Percentiles rank a stretch among this genome's conserved stretches.
These are phyloP conservation scores for Thermoascus crustaceus DNA, from an alignment of 2,329 filamentous ascomycete genomes.

Conservation along the genomic window DNA sequence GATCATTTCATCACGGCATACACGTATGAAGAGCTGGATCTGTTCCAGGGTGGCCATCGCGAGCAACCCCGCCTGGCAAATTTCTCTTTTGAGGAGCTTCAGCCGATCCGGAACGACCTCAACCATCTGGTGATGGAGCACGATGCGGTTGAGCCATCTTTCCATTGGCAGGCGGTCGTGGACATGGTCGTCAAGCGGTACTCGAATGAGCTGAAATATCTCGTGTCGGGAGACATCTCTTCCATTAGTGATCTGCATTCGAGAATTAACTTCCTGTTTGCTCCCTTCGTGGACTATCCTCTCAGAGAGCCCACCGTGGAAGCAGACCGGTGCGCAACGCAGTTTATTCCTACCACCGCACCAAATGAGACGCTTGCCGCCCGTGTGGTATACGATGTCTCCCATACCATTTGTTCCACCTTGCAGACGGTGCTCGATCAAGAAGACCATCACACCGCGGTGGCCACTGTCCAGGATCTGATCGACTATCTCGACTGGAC, in stretches of 20 bases:
- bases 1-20: slow-evolving; percentile 38
- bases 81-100: slow-evolving; percentile 23
- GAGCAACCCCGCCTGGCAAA: slow-evolving; percentile 29
- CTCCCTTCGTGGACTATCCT: slow-evolving; percentile 29
- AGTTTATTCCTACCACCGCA: slow-evolving; percentile 22
- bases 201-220: slow-evolving; percentile 43
- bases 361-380: slow-evolving; percentile 15
- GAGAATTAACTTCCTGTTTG: slow-evolving; percentile 22
- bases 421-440: slow-evolving; percentile 22
- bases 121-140: slow-evolving; percentile 31
- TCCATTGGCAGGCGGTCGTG: slow-evolving; percentile 59
- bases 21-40: slow-evolving; percentile 28
- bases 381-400: slow-evolving; percentile 20
- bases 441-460: neutral
- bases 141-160: slow-evolving; percentile 17
- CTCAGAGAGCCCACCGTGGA: slow-evolving; percentile 19
- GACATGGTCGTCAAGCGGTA: slow-evolving; percentile 61
- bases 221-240: slow-evolving; percentile 19
- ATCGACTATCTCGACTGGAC: slow-evolving; percentile 5
- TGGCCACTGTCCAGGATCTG: neutral
- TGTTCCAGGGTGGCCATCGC: slow-evolving; percentile 26
- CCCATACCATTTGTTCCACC: slow-evolving; percentile 24
- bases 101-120: slow-evolving; percentile 39
- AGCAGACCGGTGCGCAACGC: slow-evolving; percentile 23
- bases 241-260: slow-evolving; percentile 17